Conservation (phyloP, 495 filamentous ascomycete species). For the Endocarpon pusillum region DNA sequence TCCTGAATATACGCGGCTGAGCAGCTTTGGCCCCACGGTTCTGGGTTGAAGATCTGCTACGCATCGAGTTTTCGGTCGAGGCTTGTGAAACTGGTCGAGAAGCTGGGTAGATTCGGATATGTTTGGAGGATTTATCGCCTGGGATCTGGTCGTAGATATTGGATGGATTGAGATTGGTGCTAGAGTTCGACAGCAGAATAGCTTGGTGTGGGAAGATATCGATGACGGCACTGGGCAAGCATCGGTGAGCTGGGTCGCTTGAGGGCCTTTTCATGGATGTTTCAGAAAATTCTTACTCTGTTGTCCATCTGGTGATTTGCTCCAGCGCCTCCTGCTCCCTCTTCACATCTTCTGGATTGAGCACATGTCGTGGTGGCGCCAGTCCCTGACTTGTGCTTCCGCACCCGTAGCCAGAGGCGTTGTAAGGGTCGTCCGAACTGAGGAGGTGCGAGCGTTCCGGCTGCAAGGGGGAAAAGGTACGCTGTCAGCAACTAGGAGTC, state of each 20-base stretch:
- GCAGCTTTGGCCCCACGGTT: too few species aligned
- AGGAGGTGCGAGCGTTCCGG: neutral
- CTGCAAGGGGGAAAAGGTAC: neutral
- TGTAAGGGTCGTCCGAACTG: neutral
- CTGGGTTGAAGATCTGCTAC: too few species aligned
- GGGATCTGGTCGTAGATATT: neutral
- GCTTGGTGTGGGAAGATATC: constrained; percentile 2
- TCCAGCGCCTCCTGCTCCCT: constrained; percentile 1
- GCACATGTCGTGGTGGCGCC: neutral
- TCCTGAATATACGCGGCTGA: too few species aligned
- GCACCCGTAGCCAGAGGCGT: neutral
- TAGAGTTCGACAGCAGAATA: too few species aligned
- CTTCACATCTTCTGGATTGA: constrained; percentile 1
- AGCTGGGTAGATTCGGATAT: neutral
- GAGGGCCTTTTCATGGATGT: neutral
- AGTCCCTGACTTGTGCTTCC: neutral
- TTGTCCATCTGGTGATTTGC: neutral
- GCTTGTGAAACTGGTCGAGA: constrained; percentile 1
- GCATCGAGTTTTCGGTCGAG: too few species aligned
- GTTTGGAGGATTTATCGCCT: constrained; percentile 1
- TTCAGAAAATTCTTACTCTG: neutral
- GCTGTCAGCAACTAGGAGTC: neutral
- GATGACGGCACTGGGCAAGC: neutral
- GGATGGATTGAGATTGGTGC: too few species aligned
- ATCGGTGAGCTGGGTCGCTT: neutral